Base-by-base conservation (phyloP, 495 filamentous ascomycete species). In the Xylaria longipes region DNA sequence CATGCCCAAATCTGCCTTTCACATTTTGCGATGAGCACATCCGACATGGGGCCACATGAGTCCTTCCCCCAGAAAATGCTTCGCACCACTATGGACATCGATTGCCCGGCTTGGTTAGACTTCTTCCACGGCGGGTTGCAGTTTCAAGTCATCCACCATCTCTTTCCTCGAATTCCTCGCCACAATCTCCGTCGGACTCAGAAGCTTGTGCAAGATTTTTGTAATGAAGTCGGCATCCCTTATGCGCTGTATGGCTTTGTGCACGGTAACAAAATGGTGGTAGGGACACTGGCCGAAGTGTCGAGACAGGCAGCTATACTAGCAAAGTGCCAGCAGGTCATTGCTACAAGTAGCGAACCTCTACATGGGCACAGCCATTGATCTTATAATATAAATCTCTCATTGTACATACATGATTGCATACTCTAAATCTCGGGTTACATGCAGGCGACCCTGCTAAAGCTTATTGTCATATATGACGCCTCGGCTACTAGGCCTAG, bases 31-130 rank as follows among this genome's bases (percentile, higher is more conserved):
- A 99, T 98, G 96, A 94, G 91, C 73, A 98, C 96, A 1, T 89
- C 94, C 9, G 96, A 98, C 75, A 84, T 97, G 33, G 96, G 96
- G 1, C 86, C 91, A 4, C 84, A 90, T 68, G 96, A 99, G 82
- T 95, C 92, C 17, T 99, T 98, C 80, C 91, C 96, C 3, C 96
- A 99, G 83, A 94, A 92, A 81, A 98, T 98, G 96, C 87, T 99
- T 62, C 88, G 96, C 69, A 99, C 96, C 14, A 98, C 96, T 9
- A 98, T 98, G 96, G 96, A 99, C 71, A 92, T 99, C 22, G 95
- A 97, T 78, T 99, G 96, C 78, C 93, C 96, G 1, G 84, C 89
- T 37, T 99, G 96, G 96, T 85, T 99, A 22, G 96, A 99, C 77
- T 99, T 97, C 80, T 89, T 99, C 80, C 96, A 99, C 76, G 96